phyloP scores from a whole-genome alignment of 2,329 filamentous ascomycete genomes.

The Coniella lustricola region DNA sequence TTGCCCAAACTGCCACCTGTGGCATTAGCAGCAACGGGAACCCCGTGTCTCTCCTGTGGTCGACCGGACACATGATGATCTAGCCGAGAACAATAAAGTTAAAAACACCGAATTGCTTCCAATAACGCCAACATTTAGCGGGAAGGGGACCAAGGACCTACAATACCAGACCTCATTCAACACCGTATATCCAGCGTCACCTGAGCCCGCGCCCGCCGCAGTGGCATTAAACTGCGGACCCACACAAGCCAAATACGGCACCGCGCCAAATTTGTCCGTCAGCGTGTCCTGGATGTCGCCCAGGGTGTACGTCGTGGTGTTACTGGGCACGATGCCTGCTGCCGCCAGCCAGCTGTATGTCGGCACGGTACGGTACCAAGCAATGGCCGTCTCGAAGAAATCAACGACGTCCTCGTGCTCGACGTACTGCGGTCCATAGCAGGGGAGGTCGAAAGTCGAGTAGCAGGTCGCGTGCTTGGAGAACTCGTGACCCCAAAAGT shows the following conservation, averaged over 20 bases:
- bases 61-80: constrained; percentile 51
- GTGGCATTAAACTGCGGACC: constrained; percentile 56
- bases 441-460: constrained; percentile 57
- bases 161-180: constrained; percentile 60
- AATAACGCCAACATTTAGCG: too few relatives aligned
- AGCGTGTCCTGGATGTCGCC: constrained; percentile 44
- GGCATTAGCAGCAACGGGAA: constrained; percentile 35
- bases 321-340: constrained; percentile 49
- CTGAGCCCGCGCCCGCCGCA: constrained; percentile 43
- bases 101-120: too few relatives aligned
- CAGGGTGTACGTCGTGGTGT: constrained; percentile 50
- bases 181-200: constrained; percentile 50
- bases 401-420: constrained; percentile 54
- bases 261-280: constrained; percentile 40
- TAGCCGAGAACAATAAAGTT: too few relatives aligned
- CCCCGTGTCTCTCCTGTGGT: constrained; percentile 43
- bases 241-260: constrained; percentile 55
- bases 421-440: constrained; percentile 53
- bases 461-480: constrained; percentile 63
- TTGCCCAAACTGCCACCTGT: constrained; percentile 43
- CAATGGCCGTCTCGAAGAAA: constrained; percentile 54
- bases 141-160: constrained; percentile 1
- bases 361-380: constrained; percentile 50
- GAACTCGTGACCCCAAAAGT: constrained; percentile 63
- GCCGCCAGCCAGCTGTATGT: constrained; percentile 54